These are phyloP conservation scores for Globisporangium okanoganense DNA, from an alignment of 352 stramenopile species.

Conservation along the genomic window DNA sequence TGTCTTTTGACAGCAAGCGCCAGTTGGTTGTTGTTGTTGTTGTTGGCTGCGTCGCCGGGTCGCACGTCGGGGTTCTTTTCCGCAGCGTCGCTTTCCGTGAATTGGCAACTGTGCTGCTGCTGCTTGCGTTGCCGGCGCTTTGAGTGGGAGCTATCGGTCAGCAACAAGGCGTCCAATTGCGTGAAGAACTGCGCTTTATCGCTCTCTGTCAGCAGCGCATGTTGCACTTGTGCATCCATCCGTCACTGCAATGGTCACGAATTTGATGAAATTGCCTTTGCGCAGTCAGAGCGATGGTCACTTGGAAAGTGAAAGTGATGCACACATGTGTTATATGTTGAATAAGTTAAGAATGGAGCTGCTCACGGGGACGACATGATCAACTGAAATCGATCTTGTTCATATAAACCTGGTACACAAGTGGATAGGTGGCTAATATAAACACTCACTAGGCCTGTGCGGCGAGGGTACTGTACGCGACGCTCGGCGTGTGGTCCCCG, in stretches of 20 bases:
- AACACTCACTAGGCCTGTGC: constrained; percentile 9
- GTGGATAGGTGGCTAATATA: background rate
- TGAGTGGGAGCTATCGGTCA: background rate
- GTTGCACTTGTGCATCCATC: background rate
- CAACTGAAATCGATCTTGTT: background rate
- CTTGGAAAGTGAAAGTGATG: no score
- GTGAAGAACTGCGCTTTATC: constrained; percentile 48
- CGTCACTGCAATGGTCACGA: constrained; percentile 20
- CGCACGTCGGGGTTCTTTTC: background rate
- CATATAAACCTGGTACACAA: background rate
- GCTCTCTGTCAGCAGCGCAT: constrained; percentile 28
- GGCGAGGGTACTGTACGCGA: constrained; percentile 16
- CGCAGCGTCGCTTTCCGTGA: background rate
- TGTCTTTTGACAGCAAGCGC: background rate
- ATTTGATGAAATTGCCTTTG: background rate
- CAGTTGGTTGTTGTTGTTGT: background rate
- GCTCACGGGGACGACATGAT: background rate
- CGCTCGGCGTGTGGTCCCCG: constrained; percentile 1
- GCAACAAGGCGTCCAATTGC: constrained; percentile 36
- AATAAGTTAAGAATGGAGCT: background rate
- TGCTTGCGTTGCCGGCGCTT: constrained; percentile 7
- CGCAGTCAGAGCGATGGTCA: background rate
- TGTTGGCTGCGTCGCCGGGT: background rate
- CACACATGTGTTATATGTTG: background rate
- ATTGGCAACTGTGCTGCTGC: background rate